Conservation (phyloP, 1,284 basidiomycete genomes). For the Sanghuangporus baumii region DNA sequence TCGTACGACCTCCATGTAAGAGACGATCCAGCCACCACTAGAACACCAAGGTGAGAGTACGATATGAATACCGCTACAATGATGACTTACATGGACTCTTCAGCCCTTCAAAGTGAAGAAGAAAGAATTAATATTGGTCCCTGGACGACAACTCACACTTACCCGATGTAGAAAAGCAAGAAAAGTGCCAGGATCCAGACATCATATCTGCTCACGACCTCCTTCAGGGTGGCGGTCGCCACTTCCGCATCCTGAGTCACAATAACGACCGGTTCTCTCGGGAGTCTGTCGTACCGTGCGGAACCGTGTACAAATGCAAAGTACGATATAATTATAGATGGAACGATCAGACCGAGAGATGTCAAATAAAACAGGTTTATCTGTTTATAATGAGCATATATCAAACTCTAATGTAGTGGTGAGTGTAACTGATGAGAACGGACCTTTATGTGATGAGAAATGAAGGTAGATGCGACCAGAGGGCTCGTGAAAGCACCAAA, state of each 20-base stretch:
- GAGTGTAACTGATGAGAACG: not conserved
- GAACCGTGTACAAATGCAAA: constrained; percentile 12
- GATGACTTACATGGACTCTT: constrained; percentile 28
- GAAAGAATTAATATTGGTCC: not conserved
- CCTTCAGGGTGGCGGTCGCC: constrained; percentile 15
- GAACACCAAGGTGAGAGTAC: not conserved
- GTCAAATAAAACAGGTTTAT: constrained; percentile 16
- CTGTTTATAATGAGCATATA: not conserved
- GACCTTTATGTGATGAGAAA: constrained; percentile 27
- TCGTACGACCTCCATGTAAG: constrained; percentile 27
- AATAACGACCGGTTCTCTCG: constrained; percentile 7
- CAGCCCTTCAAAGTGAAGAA: constrained; percentile 22
- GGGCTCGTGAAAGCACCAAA: constrained; percentile 30
- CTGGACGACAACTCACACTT: not conserved
- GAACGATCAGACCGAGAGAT: constrained; percentile 8
- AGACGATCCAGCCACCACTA: constrained; percentile 31
- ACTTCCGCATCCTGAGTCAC: not conserved
- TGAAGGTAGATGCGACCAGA: constrained; percentile 28
- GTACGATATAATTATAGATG: constrained; percentile 11
- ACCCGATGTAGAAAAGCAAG: constrained; percentile 30
- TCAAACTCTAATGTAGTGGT: not conserved
- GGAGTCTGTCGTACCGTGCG: constrained; percentile 11
- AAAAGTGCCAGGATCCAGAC: constrained; percentile 31
- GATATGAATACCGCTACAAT: not conserved
- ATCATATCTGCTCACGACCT: constrained; percentile 24